Base-by-base conservation (phyloP, 176 grass and related monocot genomes). In the Ampelocalamus luodianensis region DNA sequence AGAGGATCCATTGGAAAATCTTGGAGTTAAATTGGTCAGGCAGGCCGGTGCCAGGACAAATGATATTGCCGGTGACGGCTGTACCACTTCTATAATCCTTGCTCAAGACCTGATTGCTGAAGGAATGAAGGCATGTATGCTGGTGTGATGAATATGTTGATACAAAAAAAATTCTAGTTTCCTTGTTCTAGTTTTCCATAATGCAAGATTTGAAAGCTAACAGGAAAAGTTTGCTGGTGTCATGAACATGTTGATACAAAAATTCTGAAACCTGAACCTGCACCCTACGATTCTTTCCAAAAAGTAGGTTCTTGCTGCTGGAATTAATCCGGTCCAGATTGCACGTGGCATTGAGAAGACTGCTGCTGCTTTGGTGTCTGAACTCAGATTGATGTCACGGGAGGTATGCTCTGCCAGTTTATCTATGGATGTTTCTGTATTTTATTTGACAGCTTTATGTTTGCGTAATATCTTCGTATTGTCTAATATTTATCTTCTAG, bases 31-130 rank as follows among this genome's bases (percentile, higher is more conserved):
- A 70, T 88, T 98, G 80, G 89, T 98, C 71, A 90, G 93, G 29
- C 95, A 98, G 83, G 95, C 95, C 14, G 91, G 95, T 14, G 95
- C 95, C 79, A 98, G 65, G 73, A 95, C 91, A 34, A 98, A 95
- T 26, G 88, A 88, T 80, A 76, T 98, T 80, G 91, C 95, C 36
- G 95, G 95, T 58, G 95, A 98, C 90, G 95, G 95, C 23, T 98
- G 80, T 85, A 98, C 95, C 20, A 98, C 93, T 71, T 98, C 91
- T 29, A 98, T 98, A 77, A 90, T 95, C 92, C 95, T 98, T 63
- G 89, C 95, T 80, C 93, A 82, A 79, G 95, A 93, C 60, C 89
- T 98, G 62, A 98, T 98, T 75, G 85, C 95, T 77, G 95, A 98
- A 83, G 95, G 95, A 56, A 87, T 95, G 81, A 98, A 98, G 91